A percentile compares a stretch with the other conserved stretches of the same genome.
These are phyloP conservation scores for Mediolabrus comicus DNA, from an alignment of 108 stramenopile genomes.

Conservation along the genomic window DNA sequence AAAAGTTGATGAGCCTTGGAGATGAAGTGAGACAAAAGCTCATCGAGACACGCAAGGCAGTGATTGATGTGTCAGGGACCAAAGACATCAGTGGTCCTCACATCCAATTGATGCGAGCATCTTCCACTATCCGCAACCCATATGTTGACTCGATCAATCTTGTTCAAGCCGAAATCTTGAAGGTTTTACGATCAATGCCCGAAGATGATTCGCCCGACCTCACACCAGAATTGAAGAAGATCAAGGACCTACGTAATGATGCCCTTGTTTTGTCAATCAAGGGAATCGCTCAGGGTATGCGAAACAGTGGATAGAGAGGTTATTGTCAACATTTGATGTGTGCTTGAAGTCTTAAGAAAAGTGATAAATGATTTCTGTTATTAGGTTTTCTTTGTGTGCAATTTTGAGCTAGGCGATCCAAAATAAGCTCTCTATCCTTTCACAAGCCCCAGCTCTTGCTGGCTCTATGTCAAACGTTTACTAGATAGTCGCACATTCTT, in stretches of 20 bases:
- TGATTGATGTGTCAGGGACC: constrained; percentile 82
- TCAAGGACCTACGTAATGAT: constrained; percentile 64
- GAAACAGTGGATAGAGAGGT: constrained; percentile 89
- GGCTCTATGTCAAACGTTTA: not conserved
- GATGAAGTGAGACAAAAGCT: constrained; percentile 79
- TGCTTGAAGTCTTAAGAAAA: not conserved
- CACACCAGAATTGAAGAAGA: constrained; percentile 46
- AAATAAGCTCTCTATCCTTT: not conserved
- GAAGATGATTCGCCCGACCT: constrained; percentile 57
- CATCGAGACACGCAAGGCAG: constrained; percentile 78
- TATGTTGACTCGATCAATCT: constrained; percentile 98
- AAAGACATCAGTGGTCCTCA: constrained; percentile 80
- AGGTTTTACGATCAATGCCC: constrained; percentile 76
- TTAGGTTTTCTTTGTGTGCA: not conserved
- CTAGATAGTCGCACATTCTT: not conserved
- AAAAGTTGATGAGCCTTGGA: constrained; percentile 69
- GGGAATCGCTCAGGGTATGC: constrained; percentile 96
- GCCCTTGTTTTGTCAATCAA: constrained; percentile 92
- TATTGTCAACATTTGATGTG: not conserved
- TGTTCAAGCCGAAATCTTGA: constrained; percentile 92
- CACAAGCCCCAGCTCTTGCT: not conserved
- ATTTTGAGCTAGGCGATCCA: not conserved
- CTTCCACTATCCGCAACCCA: constrained; percentile 85
- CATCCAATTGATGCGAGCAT: constrained; percentile 82
- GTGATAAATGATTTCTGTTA: not conserved